phyloP scores from a whole-genome alignment of 345 rosid genomes.

The Aquilaria malaccensis region DNA sequence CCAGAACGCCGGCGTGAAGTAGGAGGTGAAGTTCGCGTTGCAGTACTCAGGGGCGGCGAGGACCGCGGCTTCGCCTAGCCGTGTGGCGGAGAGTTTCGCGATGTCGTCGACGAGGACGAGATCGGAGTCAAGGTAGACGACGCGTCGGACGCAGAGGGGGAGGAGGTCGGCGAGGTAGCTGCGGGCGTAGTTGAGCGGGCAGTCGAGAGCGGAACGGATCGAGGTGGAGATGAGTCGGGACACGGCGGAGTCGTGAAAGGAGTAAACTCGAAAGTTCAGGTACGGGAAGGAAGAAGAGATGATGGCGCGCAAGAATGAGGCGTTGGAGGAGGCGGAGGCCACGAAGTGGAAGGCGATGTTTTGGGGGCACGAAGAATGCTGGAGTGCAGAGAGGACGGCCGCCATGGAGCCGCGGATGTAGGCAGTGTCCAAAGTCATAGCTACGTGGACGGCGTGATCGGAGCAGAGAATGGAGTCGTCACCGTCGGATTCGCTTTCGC shows the following conservation, averaged over 20 bases:
- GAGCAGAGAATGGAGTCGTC: conserved; percentile 44
- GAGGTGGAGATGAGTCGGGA: conserved; percentile 77
- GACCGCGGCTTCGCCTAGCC: conserved; percentile 43
- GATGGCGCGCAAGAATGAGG: conserved; percentile 42
- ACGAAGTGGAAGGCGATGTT: conserved; percentile 80
- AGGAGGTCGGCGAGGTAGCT: conserved; percentile 73
- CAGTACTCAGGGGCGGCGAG: conserved; percentile 97
- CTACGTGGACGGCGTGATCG: conserved; percentile 70
- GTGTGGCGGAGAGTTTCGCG: conserved; percentile 58
- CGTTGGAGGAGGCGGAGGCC: conserved; percentile 55
- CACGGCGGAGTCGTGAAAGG: conserved; percentile 56
- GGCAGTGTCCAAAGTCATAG: conserved; percentile 81
- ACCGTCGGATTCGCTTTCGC: conserved; percentile 10
- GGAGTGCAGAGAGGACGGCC: conserved; percentile 77
- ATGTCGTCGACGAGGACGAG: conserved; percentile 86
- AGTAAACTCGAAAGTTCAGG: conserved; percentile 57
- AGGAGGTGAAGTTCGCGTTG: conserved; percentile 82
- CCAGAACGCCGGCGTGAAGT: conserved; percentile 74
- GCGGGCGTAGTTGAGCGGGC: conserved; percentile 86
- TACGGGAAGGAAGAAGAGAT: conserved; percentile 82
- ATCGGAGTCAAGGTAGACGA: conserved; percentile 89
- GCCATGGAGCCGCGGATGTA: conserved; percentile 96
- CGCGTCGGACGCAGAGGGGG: conserved; percentile 66
- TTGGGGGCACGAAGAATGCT: conserved; percentile 89
- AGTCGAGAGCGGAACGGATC: conserved; percentile 83